Percentiles rank a stretch among this genome's conserved stretches.
Evolutionary conservation across 306 rosid genomes (phyloP).

Genomic region (Fagus crenata): DNA sequence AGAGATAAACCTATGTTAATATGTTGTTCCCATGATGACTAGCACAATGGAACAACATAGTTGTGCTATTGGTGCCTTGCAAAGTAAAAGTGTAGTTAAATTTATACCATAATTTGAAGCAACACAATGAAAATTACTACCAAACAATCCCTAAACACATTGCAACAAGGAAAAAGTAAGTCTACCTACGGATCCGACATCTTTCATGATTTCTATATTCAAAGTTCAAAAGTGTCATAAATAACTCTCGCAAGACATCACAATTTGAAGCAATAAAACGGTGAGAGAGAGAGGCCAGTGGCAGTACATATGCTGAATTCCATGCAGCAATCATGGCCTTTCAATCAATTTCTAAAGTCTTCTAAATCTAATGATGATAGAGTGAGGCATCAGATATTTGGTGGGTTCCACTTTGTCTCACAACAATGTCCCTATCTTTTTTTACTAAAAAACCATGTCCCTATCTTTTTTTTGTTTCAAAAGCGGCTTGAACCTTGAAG

Average conservation of each 20-base stretch:
- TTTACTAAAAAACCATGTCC: background rate
- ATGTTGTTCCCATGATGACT: constrained; percentile 2
- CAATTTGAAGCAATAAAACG: constrained; percentile 36
- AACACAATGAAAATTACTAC: background rate
- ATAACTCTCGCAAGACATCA: constrained; percentile 40
- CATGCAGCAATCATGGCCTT: constrained; percentile 70
- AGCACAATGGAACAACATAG: background rate
- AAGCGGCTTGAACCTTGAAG: background rate
- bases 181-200: constrained; percentile 41
- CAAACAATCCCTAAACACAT: constrained; percentile 1
- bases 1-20: background rate
- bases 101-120: constrained; percentile 12
- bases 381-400: constrained; percentile 68
- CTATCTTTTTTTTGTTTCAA: constrained; percentile 12
- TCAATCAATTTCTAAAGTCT: constrained; percentile 51
- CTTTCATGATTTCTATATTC: constrained; percentile 38
- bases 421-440: constrained; percentile 11
- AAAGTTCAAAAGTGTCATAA: constrained; percentile 49
- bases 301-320: constrained; percentile 58
- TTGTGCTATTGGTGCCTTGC: background rate
- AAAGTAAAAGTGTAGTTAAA: constrained; percentile 3
- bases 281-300: constrained; percentile 12
- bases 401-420: constrained; percentile 53
- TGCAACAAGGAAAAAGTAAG: constrained; percentile 11
- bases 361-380: constrained; percentile 64